Evolutionary conservation across 2,329 filamentous ascomycete genomes (phyloP), one percentile per base, ranked within the genome.

Genomic region (Paraphaeosphaeria sporulosa): DNA sequence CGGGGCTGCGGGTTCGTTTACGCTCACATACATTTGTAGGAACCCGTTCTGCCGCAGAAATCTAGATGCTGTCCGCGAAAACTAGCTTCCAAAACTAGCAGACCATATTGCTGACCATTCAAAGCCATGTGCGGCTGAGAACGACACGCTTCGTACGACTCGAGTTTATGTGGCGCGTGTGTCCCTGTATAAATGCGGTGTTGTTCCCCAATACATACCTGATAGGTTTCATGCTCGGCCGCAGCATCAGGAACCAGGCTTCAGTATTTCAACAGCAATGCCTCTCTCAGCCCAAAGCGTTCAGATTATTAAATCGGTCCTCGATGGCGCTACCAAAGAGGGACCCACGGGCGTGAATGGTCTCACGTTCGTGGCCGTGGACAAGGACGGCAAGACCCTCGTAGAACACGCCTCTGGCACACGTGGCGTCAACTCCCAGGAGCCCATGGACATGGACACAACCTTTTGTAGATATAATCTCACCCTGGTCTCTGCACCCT

Each of bases 371-470:
- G 70, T 78, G n/a, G 79, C 80, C 7, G 71, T 82, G 19, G 79
- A 82, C 71, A 80, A 77, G 60, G 72, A 77, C 53, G 81, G 81
- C 58, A 71, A 81, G 2, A 71, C 77, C 1, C 74, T 83, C 12
- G 73, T 76, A 27, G 74, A 79, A 47, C 73, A 77, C 61, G 77
- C 80, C 2, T 78, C 80, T 4, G 81, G 81, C 12, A 80, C 76
- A 34, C 69, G 71, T 27, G 76, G 79, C 15, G 58, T 81, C 4
- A 71, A 78, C 8, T 72, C 71, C 2, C 65, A 77, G 0, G 82
- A 86, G 48, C 78, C 82, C 4, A 87, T 91, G 84, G 83, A 82
- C 0, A 74, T 87, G 0, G 87, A 91, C 42, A 86, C 80, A 9
- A 77, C 87, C 0, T 90, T 89, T 67, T 86, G 58, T 53, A 47